These are phyloP conservation scores for Wickerhamomyces sp. DNA, from an alignment of 1,139 yeast species.

Conservation along the genomic window DNA sequence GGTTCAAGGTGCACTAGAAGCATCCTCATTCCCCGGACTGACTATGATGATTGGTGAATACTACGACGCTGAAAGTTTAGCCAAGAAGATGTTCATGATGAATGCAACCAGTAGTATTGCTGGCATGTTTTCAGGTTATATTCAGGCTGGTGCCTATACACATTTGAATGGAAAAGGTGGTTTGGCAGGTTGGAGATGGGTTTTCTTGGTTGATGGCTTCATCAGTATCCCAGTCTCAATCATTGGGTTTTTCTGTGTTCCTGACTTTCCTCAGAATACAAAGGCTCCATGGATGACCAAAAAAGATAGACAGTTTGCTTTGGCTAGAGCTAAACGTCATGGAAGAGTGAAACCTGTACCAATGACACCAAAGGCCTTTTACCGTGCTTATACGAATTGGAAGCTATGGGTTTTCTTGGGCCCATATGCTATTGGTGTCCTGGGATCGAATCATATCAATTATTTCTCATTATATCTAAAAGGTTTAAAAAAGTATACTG, in stretches of 20 bases:
- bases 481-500: slow-evolving; percentile 15
- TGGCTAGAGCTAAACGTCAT: slow-evolving; percentile 6
- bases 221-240: slow-evolving; percentile 30
- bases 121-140: slow-evolving; percentile 33
- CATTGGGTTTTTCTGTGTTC: slow-evolving; percentile 26
- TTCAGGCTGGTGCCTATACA: slow-evolving; percentile 28
- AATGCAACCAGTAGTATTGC: slow-evolving; percentile 29
- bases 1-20: slow-evolving; percentile 9
- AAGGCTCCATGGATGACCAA: slow-evolving; percentile 9
- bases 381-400: not conserved
- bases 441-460: not conserved
- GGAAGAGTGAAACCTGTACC: slow-evolving; percentile 6
- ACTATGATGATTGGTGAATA: slow-evolving; percentile 26
- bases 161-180: slow-evolving; percentile 28
- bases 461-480: slow-evolving; percentile 21
- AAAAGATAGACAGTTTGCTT: slow-evolving; percentile 10
- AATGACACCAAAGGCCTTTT: not conserved
- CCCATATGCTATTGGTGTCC: not conserved
- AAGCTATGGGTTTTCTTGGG: slow-evolving; percentile 6
- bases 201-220: slow-evolving; percentile 30
- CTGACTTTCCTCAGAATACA: slow-evolving; percentile 40
- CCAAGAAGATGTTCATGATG: slow-evolving; percentile 25
- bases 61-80: slow-evolving; percentile 24
- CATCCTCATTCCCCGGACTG: slow-evolving; percentile 19
- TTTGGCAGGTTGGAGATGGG: slow-evolving; percentile 32